A percentile compares a stretch with the other conserved stretches of the same genome.
Conservation (phyloP, 345 rosid species). For the Populus tremula region DNA sequence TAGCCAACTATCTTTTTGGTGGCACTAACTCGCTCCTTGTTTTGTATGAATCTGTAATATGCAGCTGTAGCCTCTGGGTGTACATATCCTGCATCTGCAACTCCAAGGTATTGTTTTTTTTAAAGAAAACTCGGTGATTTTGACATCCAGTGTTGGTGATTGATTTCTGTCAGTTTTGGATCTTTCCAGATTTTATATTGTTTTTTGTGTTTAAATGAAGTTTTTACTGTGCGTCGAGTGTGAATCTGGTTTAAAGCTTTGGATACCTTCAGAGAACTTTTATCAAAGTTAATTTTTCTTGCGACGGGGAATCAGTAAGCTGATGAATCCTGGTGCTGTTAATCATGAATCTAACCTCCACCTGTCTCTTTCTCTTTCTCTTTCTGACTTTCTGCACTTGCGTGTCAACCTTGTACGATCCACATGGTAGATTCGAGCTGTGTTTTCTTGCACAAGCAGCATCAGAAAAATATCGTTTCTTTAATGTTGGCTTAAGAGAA, state of each 20-base stretch:
- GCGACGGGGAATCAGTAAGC: not conserved
- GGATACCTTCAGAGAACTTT: not conserved
- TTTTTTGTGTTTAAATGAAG: not conserved
- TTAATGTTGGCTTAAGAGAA: not conserved
- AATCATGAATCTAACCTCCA: not conserved
- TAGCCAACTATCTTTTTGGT: not conserved
- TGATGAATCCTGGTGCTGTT: not conserved
- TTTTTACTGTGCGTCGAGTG: not conserved
- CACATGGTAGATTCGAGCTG: conserved; percentile 8
- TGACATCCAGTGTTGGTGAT: not conserved
- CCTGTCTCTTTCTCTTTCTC: not conserved
- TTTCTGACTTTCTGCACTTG: too few species aligned
- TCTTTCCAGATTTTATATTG: not conserved
- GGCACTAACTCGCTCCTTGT: not conserved
- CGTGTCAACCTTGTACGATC: not conserved
- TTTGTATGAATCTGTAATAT: not conserved
- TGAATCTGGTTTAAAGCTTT: conserved; percentile 10
- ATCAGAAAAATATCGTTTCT: not conserved
- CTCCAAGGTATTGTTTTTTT: conserved; percentile 1
- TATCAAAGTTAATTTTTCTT: not conserved
- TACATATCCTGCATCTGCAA: conserved; percentile 15
- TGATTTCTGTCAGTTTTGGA: not conserved
- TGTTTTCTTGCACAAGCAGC: conserved; percentile 14
- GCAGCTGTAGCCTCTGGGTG: conserved; percentile 19
- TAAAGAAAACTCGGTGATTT: not conserved